A percentile compares a stretch with the other conserved stretches of the same genome.
phyloP scores from a whole-genome alignment of 2,329 filamentous ascomycete genomes.

The Metarhizium guizhouense region DNA sequence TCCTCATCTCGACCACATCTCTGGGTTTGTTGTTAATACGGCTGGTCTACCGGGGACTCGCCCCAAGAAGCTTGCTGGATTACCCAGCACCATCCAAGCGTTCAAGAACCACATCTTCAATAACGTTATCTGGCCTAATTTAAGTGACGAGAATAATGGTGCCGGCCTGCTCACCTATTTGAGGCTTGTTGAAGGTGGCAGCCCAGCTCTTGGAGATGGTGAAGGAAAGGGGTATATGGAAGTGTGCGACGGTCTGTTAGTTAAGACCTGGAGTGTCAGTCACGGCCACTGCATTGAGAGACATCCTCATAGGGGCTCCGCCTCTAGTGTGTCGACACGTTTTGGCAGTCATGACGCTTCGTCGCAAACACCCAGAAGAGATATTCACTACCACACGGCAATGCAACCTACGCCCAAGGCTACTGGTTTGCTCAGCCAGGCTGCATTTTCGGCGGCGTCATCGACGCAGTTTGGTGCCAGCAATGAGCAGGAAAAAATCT shows the following conservation, averaged over 20 bases:
- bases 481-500: constrained; percentile 41
- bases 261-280: constrained; percentile 78
- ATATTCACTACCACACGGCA: constrained; percentile 15
- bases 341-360: constrained; percentile 41
- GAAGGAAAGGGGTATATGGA: constrained; percentile 78
- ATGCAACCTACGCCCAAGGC: constrained; percentile 7
- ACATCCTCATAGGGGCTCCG: constrained; percentile 53
- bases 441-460: constrained; percentile 15
- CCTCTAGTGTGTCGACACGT: constrained; percentile 40
- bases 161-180: constrained; percentile 88
- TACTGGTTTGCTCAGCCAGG: constrained; percentile 23
- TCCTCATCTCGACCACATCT: constrained; percentile 91
- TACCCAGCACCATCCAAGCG: constrained; percentile 83
- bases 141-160: constrained; percentile 92
- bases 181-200: constrained; percentile 80
- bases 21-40: constrained; percentile 88
- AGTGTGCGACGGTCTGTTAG: constrained; percentile 78
- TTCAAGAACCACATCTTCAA: constrained; percentile 96
- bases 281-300: constrained; percentile 82
- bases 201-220: constrained; percentile 72
- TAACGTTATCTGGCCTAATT: constrained; percentile 93
- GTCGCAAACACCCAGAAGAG: constrained; percentile 18
- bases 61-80: constrained; percentile 76
- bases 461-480: constrained; percentile 15
- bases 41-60: constrained; percentile 71